A percentile compares a stretch with the other conserved stretches of the same genome.
phyloP scores from a whole-genome alignment of 164 flowering plant species.

The Euptelea pleiosperma region DNA sequence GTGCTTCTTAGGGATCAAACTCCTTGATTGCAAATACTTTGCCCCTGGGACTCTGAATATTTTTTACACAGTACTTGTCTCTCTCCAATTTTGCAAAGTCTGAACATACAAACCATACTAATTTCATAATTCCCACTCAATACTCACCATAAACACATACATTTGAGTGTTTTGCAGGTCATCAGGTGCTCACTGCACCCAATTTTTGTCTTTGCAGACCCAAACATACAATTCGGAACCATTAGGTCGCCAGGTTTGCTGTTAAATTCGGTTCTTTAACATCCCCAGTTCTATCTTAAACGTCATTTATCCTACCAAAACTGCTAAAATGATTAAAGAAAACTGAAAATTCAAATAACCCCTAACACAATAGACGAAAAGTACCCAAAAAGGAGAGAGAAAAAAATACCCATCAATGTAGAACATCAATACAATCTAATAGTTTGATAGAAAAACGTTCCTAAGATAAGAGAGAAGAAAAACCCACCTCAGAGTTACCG shows the following conservation, averaged over 20 bases:
- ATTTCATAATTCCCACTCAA: background rate
- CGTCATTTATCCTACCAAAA: background rate
- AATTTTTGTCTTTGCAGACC: background rate
- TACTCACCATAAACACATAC: background rate
- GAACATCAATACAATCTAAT: too few relatives aligned
- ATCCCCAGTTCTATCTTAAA: background rate
- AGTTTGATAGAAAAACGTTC: too few relatives aligned
- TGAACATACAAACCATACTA: background rate
- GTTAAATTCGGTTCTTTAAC: background rate
- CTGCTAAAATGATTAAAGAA: background rate
- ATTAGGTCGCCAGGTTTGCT: background rate
- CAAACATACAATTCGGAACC: background rate
- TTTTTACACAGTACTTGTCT: background rate
- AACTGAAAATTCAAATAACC: background rate
- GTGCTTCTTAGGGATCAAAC: background rate
- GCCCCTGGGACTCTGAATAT: background rate
- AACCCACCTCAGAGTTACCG: slow-evolving; percentile 20
- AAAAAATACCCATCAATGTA: too few relatives aligned
- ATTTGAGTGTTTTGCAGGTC: slow-evolving; percentile 1
- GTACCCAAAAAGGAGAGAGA: too few relatives aligned
- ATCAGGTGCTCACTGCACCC: background rate
- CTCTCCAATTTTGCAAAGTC: too few relatives aligned
- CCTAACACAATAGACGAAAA: background rate
- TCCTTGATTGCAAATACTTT: background rate
- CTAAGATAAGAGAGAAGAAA: background rate